Evolutionary conservation across 2,329 filamentous ascomycete species (phyloP).

Genomic region (Microcyclospora tardicrescens): DNA sequence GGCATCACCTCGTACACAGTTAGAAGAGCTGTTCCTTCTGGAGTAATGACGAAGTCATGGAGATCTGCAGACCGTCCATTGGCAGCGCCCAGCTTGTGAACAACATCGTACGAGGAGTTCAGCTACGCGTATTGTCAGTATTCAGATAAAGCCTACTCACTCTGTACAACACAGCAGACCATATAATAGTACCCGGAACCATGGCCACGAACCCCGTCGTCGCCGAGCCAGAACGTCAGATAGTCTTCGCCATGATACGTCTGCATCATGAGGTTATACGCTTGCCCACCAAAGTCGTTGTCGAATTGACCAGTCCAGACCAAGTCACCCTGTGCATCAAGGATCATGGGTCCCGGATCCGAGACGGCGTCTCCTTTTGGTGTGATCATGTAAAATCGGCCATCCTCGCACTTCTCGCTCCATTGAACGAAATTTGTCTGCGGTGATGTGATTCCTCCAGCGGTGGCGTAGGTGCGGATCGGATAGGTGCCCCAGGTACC

Average conservation of each 20-base stretch:
- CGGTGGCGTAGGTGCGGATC: constrained; percentile 12
- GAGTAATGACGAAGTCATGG: constrained; percentile 34
- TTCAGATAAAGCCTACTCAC: not conserved
- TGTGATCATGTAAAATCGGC: constrained; percentile 19
- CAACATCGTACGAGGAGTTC: constrained; percentile 26
- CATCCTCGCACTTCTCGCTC: constrained; percentile 16
- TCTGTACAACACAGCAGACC: constrained; percentile 9
- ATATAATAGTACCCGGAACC: constrained; percentile 23
- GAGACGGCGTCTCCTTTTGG: constrained; percentile 19
- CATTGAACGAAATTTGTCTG: constrained; percentile 18
- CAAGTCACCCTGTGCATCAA: constrained; percentile 18
- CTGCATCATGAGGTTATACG: constrained; percentile 25
- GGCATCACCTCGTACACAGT: constrained; percentile 26
- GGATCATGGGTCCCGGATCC: constrained; percentile 22
- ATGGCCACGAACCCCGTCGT: constrained; percentile 24
- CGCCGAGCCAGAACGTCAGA: constrained; percentile 28
- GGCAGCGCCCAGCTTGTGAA: constrained; percentile 27
- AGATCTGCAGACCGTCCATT: constrained; percentile 26
- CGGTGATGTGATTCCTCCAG: constrained; percentile 12
- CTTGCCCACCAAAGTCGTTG: constrained; percentile 21
- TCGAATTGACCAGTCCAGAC: constrained; percentile 21
- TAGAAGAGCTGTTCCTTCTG: constrained; percentile 30
- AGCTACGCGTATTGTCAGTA: constrained; percentile 12
- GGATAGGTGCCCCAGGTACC: constrained; percentile 20
- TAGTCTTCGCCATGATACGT: constrained; percentile 23